Evolutionary conservation across 2,329 filamentous ascomycete genomes (phyloP).

Genomic region (Penicillium sp.): DNA sequence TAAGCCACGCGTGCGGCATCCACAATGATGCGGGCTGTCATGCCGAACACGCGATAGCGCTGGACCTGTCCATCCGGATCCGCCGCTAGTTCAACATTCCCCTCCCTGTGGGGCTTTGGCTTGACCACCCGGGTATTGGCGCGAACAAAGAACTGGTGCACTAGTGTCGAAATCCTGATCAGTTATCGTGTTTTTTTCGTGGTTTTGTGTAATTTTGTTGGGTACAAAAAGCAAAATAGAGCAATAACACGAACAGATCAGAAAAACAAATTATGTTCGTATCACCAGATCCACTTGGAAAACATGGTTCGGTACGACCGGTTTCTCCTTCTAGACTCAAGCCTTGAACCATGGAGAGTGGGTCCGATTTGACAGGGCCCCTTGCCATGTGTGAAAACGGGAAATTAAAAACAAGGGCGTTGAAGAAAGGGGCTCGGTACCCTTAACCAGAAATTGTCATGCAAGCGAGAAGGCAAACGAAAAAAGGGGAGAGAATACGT

Average conservation of each 20-base stretch:
- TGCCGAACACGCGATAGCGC: conserved; percentile 86
- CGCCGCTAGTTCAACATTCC: conserved; percentile 44
- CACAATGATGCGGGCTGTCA: conserved; percentile 89
- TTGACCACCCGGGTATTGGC: conserved; percentile 65
- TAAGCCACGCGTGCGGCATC: conserved; percentile 87
- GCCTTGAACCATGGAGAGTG: background rate
- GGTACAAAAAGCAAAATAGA: conserved; percentile 3
- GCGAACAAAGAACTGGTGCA: conserved; percentile 93
- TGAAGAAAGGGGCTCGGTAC: background rate
- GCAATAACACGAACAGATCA: background rate
- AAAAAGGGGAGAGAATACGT: conserved; percentile 19
- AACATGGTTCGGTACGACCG: background rate
- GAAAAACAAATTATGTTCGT: background rate
- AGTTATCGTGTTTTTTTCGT: background rate
- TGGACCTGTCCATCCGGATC: conserved; percentile 48
- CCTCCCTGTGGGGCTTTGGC: conserved; percentile 42
- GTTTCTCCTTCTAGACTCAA: background rate
- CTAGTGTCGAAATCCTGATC: conserved; percentile 35
- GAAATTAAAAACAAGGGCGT: background rate
- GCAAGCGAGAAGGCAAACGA: background rate
- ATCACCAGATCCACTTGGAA: background rate
- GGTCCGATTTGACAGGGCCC: background rate
- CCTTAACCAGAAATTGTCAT: background rate
- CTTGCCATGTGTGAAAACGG: background rate
- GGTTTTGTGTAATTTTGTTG: background rate